A percentile compares a stretch with the other conserved stretches of the same genome.
Conservation (phyloP, 345 rosid species). For the Odontarrhena argentea region DNA sequence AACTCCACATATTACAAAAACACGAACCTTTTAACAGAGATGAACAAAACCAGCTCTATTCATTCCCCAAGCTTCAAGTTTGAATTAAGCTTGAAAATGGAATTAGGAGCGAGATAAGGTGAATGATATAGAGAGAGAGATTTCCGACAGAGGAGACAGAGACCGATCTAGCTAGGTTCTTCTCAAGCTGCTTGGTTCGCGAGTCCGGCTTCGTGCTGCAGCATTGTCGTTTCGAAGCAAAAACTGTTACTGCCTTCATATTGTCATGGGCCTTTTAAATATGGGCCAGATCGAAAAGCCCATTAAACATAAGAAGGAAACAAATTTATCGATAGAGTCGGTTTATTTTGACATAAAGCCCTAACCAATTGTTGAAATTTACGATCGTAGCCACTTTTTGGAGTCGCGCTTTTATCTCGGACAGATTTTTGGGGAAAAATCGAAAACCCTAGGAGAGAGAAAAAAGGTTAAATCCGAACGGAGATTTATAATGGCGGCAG, state of each 20-base stretch:
- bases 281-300: slow-evolving; percentile 12
- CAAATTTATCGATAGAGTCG: background rate
- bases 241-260: background rate
- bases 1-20: slow-evolving; percentile 22
- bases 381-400: slow-evolving; percentile 7
- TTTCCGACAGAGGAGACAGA: slow-evolving; percentile 31
- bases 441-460: slow-evolving; percentile 47
- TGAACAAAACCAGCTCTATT: slow-evolving; percentile 27
- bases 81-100: slow-evolving; percentile 5
- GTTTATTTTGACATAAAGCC: slow-evolving; percentile 1
- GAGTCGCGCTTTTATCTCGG: slow-evolving; percentile 28
- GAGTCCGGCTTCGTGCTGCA: slow-evolving; percentile 19
- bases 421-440: slow-evolving; percentile 9
- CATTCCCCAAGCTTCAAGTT: slow-evolving; percentile 15
- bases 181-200: slow-evolving; percentile 26
- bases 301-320: background rate
- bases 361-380: background rate
- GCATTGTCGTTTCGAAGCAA: slow-evolving; percentile 28
- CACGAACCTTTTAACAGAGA: slow-evolving; percentile 41
- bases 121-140: background rate
- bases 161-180: slow-evolving; percentile 41
- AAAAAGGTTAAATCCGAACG: background rate
- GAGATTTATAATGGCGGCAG: slow-evolving; percentile 38
- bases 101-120: slow-evolving; percentile 19
- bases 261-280: slow-evolving; percentile 14